Percentiles rank a stretch among this genome's conserved stretches.
These are phyloP conservation scores for Penicillium cataractarum DNA, from an alignment of 495 filamentous ascomycete genomes.

Conservation along the genomic window DNA sequence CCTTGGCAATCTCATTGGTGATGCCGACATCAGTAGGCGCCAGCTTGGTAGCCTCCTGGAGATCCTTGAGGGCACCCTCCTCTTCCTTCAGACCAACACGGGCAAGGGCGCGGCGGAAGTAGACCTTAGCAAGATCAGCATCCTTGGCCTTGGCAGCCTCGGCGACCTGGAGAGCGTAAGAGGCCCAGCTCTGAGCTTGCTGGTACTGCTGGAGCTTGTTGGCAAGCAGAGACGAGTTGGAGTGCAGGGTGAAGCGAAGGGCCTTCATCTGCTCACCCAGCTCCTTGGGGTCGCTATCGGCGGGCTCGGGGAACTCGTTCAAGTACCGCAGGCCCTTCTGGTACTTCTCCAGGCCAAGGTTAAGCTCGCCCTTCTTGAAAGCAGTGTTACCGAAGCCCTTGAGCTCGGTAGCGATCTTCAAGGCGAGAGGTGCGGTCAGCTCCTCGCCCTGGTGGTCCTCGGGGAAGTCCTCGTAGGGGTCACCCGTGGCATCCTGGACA, in stretches of 20 bases:
- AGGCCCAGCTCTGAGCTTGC: conserved; percentile 70
- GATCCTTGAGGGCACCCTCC: conserved; percentile 75
- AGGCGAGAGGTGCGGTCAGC: conserved; percentile 55
- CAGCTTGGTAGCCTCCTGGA: conserved; percentile 75
- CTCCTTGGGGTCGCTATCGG: conserved; percentile 67
- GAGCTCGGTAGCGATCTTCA: conserved; percentile 78
- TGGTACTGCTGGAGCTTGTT: conserved; percentile 75
- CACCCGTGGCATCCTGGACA: conserved; percentile 76
- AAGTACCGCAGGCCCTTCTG: conserved; percentile 96
- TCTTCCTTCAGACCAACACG: conserved; percentile 78
- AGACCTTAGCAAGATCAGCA: conserved; percentile 84
- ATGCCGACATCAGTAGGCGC: conserved; percentile 79
- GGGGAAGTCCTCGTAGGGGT: conserved; percentile 95
- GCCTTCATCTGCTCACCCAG: conserved; percentile 66
- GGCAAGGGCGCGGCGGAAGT: conserved; percentile 80
- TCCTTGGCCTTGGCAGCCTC: conserved; percentile 60
- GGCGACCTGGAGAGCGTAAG: conserved; percentile 70
- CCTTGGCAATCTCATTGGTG: conserved; percentile 68
- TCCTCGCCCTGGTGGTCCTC: conserved; percentile 77
- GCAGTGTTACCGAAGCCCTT: conserved; percentile 92
- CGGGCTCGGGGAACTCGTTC: conserved; percentile 78
- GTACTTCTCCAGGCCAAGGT: conserved; percentile 86
- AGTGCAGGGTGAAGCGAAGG: conserved; percentile 76
- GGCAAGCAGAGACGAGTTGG: conserved; percentile 77
- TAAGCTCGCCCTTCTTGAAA: conserved; percentile 76